Evolutionary conservation across 2,329 filamentous ascomycete genomes (phyloP).

Genomic region (Onygena corvina): DNA sequence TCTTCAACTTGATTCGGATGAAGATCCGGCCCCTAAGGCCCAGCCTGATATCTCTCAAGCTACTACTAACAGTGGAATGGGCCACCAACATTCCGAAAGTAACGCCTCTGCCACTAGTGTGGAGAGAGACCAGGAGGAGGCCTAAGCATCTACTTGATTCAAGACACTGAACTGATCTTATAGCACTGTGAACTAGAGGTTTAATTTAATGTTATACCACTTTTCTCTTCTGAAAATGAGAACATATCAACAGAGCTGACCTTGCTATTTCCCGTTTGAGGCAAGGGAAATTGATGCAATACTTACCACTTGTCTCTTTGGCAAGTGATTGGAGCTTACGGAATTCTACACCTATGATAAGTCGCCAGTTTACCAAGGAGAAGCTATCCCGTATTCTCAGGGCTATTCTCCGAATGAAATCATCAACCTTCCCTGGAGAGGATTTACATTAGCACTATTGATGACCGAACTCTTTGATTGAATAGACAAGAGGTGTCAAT

Average conservation of each 20-base stretch:
- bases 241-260: neutral
- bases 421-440: no score
- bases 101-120: neutral
- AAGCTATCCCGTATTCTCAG: no score
- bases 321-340: neutral
- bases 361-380: neutral
- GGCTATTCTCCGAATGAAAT: no score
- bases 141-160: neutral
- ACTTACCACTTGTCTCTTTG: neutral
- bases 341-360: neutral
- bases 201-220: conserved; percentile 1
- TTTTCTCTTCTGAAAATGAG: neutral
- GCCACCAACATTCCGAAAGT: conserved; percentile 9
- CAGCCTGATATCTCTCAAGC: conserved; percentile 18
- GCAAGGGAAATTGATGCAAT: neutral
- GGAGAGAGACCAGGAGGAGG: neutral
- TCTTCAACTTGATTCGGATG: conserved; percentile 87
- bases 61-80: conserved; percentile 1
- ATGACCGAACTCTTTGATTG: no score
- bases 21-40: conserved; percentile 51
- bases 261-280: neutral
- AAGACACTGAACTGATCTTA: neutral
- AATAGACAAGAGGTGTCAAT: no score
- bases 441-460: no score
- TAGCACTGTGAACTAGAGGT: neutral